Evolutionary conservation across 441 rosid species (phyloP).

Genomic region (Geranium incanum): DNA sequence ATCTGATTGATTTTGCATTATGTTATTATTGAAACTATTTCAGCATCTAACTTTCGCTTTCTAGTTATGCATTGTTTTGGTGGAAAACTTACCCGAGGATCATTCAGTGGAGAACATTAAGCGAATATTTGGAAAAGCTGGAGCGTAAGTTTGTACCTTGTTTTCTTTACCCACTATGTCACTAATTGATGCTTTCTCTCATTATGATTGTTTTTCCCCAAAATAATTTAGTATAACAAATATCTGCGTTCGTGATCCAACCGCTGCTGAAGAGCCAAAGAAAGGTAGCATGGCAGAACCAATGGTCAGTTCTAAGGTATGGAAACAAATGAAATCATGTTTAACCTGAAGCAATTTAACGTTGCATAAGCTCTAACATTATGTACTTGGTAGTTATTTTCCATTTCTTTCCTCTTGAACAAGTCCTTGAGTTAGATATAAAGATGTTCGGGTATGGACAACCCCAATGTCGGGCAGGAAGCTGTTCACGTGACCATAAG

Average conservation of each 20-base stretch:
- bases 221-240: constrained; percentile 45
- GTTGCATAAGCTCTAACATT: background rate
- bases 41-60: constrained; percentile 37
- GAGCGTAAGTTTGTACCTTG: constrained; percentile 45
- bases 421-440: background rate
- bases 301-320: constrained; percentile 56
- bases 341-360: background rate
- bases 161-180: background rate
- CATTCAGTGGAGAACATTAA: constrained; percentile 61
- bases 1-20: constrained; percentile 6
- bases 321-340: constrained; percentile 15
- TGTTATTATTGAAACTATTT: constrained; percentile 7
- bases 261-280: constrained; percentile 45
- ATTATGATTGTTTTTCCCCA: constrained; percentile 13
- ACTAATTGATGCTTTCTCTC: constrained; percentile 13
- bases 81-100: constrained; percentile 89
- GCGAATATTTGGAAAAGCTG: constrained; percentile 64
- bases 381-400: background rate
- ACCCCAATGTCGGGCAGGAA: background rate
- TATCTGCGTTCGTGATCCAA: constrained; percentile 50
- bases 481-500: background rate
- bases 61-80: constrained; percentile 76
- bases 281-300: constrained; percentile 47
- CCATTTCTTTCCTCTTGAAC: background rate
- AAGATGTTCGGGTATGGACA: background rate